Evolutionary conservation across 192 early-diverging fungal species (phyloP), one percentile per base, ranked within the genome.

Genomic region (Paraglomus occultum): DNA sequence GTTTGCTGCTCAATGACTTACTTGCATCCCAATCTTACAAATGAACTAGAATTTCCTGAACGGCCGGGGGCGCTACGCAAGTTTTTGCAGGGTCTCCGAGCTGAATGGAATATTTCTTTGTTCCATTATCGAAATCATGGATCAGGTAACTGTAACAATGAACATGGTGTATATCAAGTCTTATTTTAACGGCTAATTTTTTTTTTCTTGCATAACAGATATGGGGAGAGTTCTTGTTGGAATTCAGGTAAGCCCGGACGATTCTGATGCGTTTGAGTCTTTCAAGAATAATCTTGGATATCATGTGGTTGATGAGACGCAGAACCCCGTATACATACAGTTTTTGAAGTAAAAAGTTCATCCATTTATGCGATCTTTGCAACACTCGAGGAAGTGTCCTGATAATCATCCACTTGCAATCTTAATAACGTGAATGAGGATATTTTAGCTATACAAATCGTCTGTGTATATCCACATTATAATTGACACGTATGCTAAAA

Each of bases 61-160:
- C 83, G 94, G 47, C 96, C 95, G 3, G 97, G 95, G 45, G 95
- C 94, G 6, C 80, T 98, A 48, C 81, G 87, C 17, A 89, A 92
- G 73, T 98, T 99, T 76, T 80, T 99, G 45, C 63, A 76, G 22
- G 86, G 87, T 9, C 67, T 98, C 44, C 70, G 75, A 22, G 82
- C 87, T 47, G 80, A 71, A 44, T 91, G 85, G 88, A 90, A 90
- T 77, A 90, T 95, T 15, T 89, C 93, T 17, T 82, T 97, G 38
- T 98, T 97, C 83, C 96, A 98, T 79, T 97, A 98, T 81, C 85
- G 95, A 57, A 96, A 98, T 78, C 91, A 95, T 80, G 97, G 97
- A 42, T 91, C 87, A 53, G 85, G 46, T 50, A 64, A 8, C 23
- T n/a, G 45, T 18, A 45, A 43, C 43, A 63, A 45, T 44, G 51